Percentiles rank a stretch among this genome's conserved stretches.
Evolutionary conservation across 805 yeast genomes (phyloP).

Genomic region (Saccharomyces eubayanus): DNA sequence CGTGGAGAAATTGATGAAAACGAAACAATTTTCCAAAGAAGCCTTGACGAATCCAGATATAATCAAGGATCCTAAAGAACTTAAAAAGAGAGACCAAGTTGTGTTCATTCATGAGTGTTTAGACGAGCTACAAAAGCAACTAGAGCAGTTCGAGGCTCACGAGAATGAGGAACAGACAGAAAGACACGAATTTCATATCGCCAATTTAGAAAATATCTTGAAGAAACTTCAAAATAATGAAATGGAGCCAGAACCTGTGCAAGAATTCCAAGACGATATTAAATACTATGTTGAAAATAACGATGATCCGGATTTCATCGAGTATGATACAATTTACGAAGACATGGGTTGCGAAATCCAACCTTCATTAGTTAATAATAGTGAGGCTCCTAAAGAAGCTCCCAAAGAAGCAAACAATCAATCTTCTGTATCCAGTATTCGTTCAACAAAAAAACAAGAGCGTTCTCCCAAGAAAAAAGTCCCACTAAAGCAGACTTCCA

Average conservation of each 20-base stretch:
- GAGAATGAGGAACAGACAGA: conserved; percentile 57
- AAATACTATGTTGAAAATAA: conserved; percentile 89
- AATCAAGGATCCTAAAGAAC: conserved; percentile 65
- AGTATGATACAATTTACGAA: conserved; percentile 88
- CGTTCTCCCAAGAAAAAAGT: conserved; percentile 34
- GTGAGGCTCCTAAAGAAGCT: not conserved
- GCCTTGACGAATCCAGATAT: conserved; percentile 68
- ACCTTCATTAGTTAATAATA: conserved; percentile 21
- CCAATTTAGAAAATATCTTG: conserved; percentile 67
- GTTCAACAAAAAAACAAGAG: conserved; percentile 17
- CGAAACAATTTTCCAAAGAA: conserved; percentile 89
- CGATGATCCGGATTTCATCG: conserved; percentile 86
- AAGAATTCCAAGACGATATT: conserved; percentile 78
- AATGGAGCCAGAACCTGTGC: conserved; percentile 67
- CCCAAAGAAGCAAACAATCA: not conserved
- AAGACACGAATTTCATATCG: conserved; percentile 71
- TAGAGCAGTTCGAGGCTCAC: conserved; percentile 67
- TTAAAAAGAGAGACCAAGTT: conserved; percentile 65
- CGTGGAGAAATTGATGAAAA: conserved; percentile 85
- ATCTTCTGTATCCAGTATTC: not conserved
- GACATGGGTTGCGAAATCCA: conserved; percentile 48
- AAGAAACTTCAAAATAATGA: conserved; percentile 73
- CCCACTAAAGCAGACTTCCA: conserved; percentile 25
- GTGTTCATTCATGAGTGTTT: conserved; percentile 61
- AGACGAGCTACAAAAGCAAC: conserved; percentile 75